Evolutionary conservation across 164 flowering plant genomes (phyloP).

Genomic region (Macadamia integrifolia): DNA sequence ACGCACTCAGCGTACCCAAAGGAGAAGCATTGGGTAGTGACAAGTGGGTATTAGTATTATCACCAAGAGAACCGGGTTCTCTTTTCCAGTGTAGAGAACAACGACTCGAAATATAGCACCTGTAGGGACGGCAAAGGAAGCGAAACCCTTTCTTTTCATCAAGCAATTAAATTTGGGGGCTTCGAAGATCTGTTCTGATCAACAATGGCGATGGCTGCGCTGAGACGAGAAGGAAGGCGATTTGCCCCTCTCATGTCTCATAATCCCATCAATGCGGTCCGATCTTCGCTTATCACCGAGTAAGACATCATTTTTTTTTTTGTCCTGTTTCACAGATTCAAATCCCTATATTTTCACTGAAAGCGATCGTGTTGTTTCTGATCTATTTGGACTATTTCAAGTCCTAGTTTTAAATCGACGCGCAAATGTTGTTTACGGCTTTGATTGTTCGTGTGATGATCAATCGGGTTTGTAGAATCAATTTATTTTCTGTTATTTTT

Average conservation of each 20-base stretch:
- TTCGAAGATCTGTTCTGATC: slow-evolving; percentile 9
- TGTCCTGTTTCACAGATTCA: neutral
- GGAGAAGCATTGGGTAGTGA: no score
- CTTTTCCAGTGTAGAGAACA: no score
- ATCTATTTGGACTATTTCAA: neutral
- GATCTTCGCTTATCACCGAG: slow-evolving; percentile 52
- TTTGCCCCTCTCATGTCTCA: slow-evolving; percentile 46
- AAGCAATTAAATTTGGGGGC: no score
- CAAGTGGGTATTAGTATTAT: no score
- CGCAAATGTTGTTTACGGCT: neutral
- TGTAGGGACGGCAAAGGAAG: no score
- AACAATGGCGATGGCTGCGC: slow-evolving; percentile 84
- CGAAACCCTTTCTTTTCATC: no score
- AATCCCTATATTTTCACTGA: neutral
- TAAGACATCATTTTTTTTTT: slow-evolving; percentile 21
- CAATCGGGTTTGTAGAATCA: neutral
- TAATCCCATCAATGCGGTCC: slow-evolving; percentile 36
- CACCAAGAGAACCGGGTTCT: no score
- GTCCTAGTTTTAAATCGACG: neutral
- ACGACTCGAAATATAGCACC: no score
- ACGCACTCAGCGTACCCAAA: no score
- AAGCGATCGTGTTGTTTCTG: neutral
- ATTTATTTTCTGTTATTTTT: neutral
- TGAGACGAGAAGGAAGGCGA: slow-evolving; percentile 73
- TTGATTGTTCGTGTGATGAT: neutral